Evolutionary conservation across 345 rosid genomes (phyloP).

Genomic region (Diplotaxis tenuifolia): DNA sequence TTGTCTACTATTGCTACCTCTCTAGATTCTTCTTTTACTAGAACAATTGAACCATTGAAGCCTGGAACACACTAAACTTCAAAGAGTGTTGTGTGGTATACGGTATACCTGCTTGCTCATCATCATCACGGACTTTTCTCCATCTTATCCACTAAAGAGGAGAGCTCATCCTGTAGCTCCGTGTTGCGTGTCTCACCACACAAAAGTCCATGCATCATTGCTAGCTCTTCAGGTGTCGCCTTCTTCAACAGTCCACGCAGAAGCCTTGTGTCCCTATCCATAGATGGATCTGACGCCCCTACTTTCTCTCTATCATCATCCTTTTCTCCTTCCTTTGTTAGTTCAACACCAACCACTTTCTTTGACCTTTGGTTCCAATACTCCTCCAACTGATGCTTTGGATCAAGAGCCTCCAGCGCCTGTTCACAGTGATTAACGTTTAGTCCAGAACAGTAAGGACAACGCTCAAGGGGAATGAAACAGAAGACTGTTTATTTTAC

Average conservation of each 20-base stretch:
- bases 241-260: constrained; percentile 51
- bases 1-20: constrained; percentile 8
- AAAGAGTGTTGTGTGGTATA: neutral
- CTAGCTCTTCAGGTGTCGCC: constrained; percentile 57
- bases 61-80: constrained; percentile 26
- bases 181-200: constrained; percentile 44
- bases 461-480: too few relatives aligned
- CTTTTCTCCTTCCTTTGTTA: constrained; percentile 27
- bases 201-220: constrained; percentile 51
- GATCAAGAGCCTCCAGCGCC: constrained; percentile 84
- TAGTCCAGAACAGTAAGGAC: neutral
- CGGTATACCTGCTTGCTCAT: constrained; percentile 2
- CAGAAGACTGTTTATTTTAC: constrained; percentile 36
- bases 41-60: constrained; percentile 16
- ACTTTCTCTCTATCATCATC: constrained; percentile 37
- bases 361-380: constrained; percentile 64
- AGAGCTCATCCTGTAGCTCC: constrained; percentile 47
- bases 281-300: constrained; percentile 37
- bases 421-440: constrained; percentile 35
- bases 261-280: constrained; percentile 40
- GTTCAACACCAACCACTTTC: constrained; percentile 41
- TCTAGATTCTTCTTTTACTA: constrained; percentile 16
- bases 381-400: constrained; percentile 56
- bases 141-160: constrained; percentile 53
- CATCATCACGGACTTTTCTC: constrained; percentile 42